phyloP scores from a whole-genome alignment of 192 early-diverging fungal species.

The Coemansia sp. region DNA sequence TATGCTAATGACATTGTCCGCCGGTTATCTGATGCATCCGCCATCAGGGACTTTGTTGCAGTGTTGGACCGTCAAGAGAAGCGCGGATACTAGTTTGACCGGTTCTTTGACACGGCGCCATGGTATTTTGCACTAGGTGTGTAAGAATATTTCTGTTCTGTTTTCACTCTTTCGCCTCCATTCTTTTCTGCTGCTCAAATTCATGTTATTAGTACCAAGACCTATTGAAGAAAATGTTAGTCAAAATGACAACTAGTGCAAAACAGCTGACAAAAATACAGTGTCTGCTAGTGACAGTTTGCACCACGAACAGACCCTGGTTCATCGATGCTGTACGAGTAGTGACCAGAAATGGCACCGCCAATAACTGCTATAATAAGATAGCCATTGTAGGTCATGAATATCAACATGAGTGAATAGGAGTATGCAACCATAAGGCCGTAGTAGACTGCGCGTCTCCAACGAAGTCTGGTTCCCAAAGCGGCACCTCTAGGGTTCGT shows the following conservation, averaged over 20 bases:
- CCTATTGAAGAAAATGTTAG: neutral
- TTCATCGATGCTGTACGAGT: slow-evolving; percentile 51
- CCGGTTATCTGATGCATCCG: slow-evolving; percentile 42
- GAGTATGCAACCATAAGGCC: slow-evolving; percentile 67
- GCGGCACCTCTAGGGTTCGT: neutral
- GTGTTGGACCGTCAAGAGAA: slow-evolving; percentile 38
- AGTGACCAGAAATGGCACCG: slow-evolving; percentile 70
- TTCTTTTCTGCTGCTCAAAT: neutral
- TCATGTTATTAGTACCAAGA: neutral
- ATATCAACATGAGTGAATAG: slow-evolving; percentile 77
- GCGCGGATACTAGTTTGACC: slow-evolving; percentile 28
- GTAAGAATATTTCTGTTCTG: neutral
- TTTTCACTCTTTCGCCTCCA: neutral
- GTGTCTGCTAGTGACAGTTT: slow-evolving; percentile 40
- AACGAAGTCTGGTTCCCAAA: slow-evolving; percentile 20
- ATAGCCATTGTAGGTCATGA: slow-evolving; percentile 84
- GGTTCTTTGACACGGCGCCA: too few species aligned
- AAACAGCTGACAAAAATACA: neutral
- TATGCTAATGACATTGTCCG: slow-evolving; percentile 73
- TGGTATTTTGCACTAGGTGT: neutral
- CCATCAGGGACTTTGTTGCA: slow-evolving; percentile 43
- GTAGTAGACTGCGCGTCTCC: slow-evolving; percentile 66
- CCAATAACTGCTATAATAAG: slow-evolving; percentile 67
- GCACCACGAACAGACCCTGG: slow-evolving; percentile 49
- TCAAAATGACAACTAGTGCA: neutral